Base-by-base conservation (phyloP, 169 alveolate genomes). In the Eimeria falciformis region DNA sequence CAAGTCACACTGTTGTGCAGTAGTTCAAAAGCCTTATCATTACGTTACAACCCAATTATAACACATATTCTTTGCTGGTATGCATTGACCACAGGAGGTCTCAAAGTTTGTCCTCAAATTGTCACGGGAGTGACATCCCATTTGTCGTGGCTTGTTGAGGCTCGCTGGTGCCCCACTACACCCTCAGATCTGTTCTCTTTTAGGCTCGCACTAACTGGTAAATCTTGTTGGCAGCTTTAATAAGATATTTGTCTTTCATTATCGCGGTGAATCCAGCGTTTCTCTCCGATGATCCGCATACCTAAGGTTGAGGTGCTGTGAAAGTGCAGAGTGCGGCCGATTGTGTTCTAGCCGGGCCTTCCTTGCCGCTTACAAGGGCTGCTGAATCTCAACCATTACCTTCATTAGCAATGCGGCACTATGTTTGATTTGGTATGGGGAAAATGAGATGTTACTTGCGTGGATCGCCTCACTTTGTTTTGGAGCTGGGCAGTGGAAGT, bases 91-190 rank as follows among this genome's bases (percentile, higher is more conserved):
- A 7, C 62, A 11, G 62, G n/a, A 50, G 62, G 14, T 50, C 62
- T 14, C 62, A 7, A 7, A 50, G 62, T 7, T 50, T 50, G 62
- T 14, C 14, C n/a, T 50, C 14, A 7, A 7, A 50, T 14, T 50
- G 62, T 50, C 62, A 7, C n/a, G 7, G 62, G n/a, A 14, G 14
- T 7, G 7, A 14, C 62, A 14, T 50, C 62, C 14, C n/a, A 50
- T 11, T 50, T 7, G 62, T 50, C 83, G 86, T 77, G 86, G 86
- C 86, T 77, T 77, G 86, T 47, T 33, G 69, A 77, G 69, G 68
- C 86, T 77, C 86, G 86, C 68, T 46, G 47, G 45, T 77, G 47
- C 86, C 86, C 86, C 86, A 77, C 66, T 68, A 33, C 37, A 65
- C 33, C 69, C 66, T 23, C 7, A 12, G 14, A 17, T 14, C 29